These are phyloP conservation scores for Kwoniella bestiolae DNA, from an alignment of 768 basidiomycete species.

Conservation along the genomic window DNA sequence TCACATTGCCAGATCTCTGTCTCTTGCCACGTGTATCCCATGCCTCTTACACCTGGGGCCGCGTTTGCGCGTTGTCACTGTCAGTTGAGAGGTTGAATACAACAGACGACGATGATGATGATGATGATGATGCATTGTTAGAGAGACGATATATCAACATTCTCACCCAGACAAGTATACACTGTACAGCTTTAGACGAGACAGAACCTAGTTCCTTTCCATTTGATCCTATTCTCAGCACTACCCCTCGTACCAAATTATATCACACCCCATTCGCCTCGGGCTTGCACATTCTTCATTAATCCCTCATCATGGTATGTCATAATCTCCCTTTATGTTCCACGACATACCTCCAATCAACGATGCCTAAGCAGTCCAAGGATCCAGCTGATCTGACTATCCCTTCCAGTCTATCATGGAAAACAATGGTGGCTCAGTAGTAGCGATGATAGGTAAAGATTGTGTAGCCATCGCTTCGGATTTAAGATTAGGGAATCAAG, in stretches of 20 bases:
- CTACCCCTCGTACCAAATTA: too few relatives aligned
- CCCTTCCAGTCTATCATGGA: conserved; percentile 63
- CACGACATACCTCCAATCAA: not conserved
- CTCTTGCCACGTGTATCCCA: not conserved
- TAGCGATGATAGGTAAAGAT: conserved; percentile 99
- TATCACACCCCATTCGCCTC: not conserved
- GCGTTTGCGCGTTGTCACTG: conserved; percentile 14
- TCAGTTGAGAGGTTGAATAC: not conserved
- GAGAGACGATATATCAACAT: too few relatives aligned
- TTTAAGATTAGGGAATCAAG: conserved; percentile 84
- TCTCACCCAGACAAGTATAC: too few relatives aligned
- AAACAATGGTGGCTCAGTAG: conserved; percentile 94
- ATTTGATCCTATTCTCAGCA: too few relatives aligned
- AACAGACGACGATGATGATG: conserved; percentile 8
- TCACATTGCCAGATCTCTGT: too few relatives aligned
- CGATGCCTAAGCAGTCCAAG: not conserved
- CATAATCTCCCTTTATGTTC: too few relatives aligned
- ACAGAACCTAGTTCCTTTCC: too few relatives aligned
- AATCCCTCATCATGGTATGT: conserved; percentile 38
- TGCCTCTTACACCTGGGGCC: not conserved
- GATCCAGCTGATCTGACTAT: not conserved
- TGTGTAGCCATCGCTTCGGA: conserved; percentile 99
- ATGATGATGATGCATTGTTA: not conserved
- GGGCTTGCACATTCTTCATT: not conserved
- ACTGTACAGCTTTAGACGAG: too few relatives aligned